Evolutionary conservation across 495 filamentous ascomycete species (phyloP).

Genomic region (Annulohypoxylon bovei): DNA sequence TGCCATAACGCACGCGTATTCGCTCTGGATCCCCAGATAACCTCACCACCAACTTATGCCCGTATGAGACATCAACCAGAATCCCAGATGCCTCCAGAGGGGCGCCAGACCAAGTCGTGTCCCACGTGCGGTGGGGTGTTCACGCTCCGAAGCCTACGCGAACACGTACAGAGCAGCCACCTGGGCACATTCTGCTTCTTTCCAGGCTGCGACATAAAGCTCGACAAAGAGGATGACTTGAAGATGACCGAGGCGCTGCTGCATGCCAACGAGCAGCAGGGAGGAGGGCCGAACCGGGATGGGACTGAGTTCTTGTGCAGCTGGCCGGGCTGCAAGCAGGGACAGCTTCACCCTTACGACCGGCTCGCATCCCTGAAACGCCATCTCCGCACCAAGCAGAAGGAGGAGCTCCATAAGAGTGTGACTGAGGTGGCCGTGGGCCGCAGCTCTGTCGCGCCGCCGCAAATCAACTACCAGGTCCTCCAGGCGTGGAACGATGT

Average conservation of each 20-base stretch:
- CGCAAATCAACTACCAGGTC: neutral
- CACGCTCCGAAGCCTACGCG: neutral
- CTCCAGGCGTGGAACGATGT: neutral
- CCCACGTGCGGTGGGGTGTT: neutral
- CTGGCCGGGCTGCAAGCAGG: slow-evolving; percentile 6
- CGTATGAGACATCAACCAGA: neutral
- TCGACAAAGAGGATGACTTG: neutral
- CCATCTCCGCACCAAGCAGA: slow-evolving; percentile 5
- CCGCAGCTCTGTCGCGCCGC: no score
- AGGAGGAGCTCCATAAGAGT: neutral
- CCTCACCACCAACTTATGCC: neutral
- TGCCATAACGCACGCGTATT: neutral
- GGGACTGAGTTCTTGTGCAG: neutral
- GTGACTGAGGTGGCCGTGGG: neutral
- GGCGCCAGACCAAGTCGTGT: neutral
- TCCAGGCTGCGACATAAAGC: neutral
- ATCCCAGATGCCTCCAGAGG: neutral
- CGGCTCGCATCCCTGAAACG: neutral
- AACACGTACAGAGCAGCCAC: neutral
- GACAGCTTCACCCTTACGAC: neutral
- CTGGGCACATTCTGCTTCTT: slow-evolving; percentile 6
- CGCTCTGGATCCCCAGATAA: neutral
- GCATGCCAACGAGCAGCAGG: neutral
- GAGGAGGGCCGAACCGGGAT: neutral
- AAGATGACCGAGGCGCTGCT: neutral